A percentile compares a stretch with the other conserved stretches of the same genome.
Evolutionary conservation across 2,329 filamentous ascomycete species (phyloP).

Genomic region (Camptophora hylomeconis): DNA sequence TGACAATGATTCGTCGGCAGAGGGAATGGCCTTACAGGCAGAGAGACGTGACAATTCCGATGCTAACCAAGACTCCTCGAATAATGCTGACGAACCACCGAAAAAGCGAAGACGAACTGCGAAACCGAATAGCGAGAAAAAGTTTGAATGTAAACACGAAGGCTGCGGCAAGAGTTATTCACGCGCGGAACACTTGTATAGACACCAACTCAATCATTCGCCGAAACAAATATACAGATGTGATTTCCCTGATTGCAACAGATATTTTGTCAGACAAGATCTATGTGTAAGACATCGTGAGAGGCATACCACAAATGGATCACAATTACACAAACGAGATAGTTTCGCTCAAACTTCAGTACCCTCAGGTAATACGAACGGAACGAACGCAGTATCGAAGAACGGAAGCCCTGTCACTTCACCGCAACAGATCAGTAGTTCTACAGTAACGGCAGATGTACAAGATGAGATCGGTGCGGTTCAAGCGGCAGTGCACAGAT

Average conservation of each 20-base stretch:
- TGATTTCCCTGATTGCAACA: conserved; percentile 79
- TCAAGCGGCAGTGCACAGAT: not conserved
- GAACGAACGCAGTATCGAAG: conserved; percentile 4
- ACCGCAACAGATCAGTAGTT: conserved; percentile 1
- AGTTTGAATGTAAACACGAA: conserved; percentile 68
- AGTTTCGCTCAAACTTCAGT: conserved; percentile 25
- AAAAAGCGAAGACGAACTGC: conserved; percentile 33
- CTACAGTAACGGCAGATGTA: not conserved
- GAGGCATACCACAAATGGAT: conserved; percentile 55
- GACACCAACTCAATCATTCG: conserved; percentile 90
- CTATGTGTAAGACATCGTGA: conserved; percentile 76
- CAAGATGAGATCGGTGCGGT: conserved; percentile 1
- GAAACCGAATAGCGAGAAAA: conserved; percentile 34
- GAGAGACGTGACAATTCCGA: not conserved
- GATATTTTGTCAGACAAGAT: conserved; percentile 86
- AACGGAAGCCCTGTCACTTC: conserved; percentile 4
- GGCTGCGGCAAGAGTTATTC: conserved; percentile 95
- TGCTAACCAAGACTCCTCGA: not conserved
- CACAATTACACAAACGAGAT: conserved; percentile 38
- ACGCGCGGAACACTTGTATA: conserved; percentile 87
- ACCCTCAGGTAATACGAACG: not conserved
- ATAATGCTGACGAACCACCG: conserved; percentile 10
- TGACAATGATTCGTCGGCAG: too few species aligned
- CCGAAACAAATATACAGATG: conserved; percentile 93
- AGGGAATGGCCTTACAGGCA: too few species aligned